A percentile compares a stretch with the other conserved stretches of the same genome.
Conservation (phyloP, 73 alveolate species). For the Blepharisma stoltei region DNA sequence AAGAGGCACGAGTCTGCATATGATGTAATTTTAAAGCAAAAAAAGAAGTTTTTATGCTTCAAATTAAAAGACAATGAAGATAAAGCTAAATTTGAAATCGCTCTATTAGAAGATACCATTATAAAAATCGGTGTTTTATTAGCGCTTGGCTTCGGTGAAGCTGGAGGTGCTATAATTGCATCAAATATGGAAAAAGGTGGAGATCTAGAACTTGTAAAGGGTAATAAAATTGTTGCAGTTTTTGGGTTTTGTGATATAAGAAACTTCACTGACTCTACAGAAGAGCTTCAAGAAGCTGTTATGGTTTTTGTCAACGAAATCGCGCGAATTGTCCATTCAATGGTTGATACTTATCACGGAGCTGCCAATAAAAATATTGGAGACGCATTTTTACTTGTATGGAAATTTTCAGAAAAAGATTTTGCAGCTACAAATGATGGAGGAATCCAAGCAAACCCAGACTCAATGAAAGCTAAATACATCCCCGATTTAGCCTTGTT, state of each 20-base stretch:
- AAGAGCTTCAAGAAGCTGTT: constrained; percentile 83
- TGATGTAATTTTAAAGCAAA: background rate
- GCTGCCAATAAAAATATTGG: constrained; percentile 99
- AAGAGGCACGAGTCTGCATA: background rate
- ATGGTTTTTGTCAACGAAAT: constrained; percentile 93
- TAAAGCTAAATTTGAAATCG: constrained; percentile 38
- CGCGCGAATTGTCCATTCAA: constrained; percentile 93
- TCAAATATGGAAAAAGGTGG: constrained; percentile 70
- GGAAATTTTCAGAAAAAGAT: constrained; percentile 70
- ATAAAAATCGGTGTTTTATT: constrained; percentile 48
- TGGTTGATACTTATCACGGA: constrained; percentile 89
- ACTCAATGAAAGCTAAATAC: constrained; percentile 65
- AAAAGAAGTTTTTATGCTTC: background rate
- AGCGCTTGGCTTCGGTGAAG: constrained; percentile 48
- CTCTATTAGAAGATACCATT: constrained; percentile 54
- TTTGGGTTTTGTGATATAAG: constrained; percentile 88
- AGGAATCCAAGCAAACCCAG: constrained; percentile 41
- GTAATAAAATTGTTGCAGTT: constrained; percentile 75
- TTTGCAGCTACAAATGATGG: constrained; percentile 26
- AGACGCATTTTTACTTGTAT: constrained; percentile 94
- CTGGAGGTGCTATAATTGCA: constrained; percentile 61
- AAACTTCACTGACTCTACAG: constrained; percentile 83
- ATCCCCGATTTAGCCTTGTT: constrained; percentile 74
- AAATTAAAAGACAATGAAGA: background rate
- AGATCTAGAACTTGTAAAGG: constrained; percentile 77